Evolutionary conservation across 192 early-diverging fungal species (phyloP).

Genomic region (Podila epicladia): DNA sequence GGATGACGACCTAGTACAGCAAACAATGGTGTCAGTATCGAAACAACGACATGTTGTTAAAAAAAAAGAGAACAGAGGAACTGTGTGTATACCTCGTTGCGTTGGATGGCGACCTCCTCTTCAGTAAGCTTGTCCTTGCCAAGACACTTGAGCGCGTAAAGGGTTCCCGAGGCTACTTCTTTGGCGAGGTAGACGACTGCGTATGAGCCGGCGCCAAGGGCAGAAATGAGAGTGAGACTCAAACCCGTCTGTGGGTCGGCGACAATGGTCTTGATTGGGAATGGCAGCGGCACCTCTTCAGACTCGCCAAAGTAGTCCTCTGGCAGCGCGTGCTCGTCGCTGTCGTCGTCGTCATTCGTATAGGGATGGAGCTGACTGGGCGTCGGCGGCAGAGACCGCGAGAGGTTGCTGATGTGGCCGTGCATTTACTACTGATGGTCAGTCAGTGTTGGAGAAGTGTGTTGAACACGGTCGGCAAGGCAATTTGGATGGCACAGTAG

Average conservation of each 20-base stretch:
- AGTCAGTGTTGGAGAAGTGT: too few relatives aligned
- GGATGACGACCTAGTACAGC: constrained; percentile 54
- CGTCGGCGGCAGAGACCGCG: constrained; percentile 42
- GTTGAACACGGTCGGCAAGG: not conserved
- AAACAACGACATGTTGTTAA: not conserved
- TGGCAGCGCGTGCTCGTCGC: constrained; percentile 20
- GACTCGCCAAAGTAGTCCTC: constrained; percentile 51
- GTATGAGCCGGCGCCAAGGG: constrained; percentile 78
- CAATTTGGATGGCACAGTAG: not conserved
- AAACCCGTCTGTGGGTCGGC: constrained; percentile 49
- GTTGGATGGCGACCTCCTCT: constrained; percentile 73
- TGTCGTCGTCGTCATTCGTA: constrained; percentile 2
- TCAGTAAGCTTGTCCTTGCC: constrained; percentile 69
- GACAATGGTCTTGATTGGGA: constrained; percentile 52
- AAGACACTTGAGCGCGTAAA: constrained; percentile 80
- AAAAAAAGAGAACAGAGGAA: not conserved
- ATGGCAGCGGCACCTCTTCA: constrained; percentile 49
- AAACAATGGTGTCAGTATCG: not conserved
- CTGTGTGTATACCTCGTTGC: constrained; percentile 62
- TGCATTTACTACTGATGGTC: constrained; percentile 9
- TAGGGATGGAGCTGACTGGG: constrained; percentile 42
- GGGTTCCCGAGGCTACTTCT: constrained; percentile 60
- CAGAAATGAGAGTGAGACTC: constrained; percentile 50
- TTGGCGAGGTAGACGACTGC: constrained; percentile 80
- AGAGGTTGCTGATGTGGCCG: constrained; percentile 37